Percentiles rank a stretch among this genome's conserved stretches.
phyloP scores from a whole-genome alignment of 2,329 filamentous ascomycete species.

The Aspergillus udagawae region DNA sequence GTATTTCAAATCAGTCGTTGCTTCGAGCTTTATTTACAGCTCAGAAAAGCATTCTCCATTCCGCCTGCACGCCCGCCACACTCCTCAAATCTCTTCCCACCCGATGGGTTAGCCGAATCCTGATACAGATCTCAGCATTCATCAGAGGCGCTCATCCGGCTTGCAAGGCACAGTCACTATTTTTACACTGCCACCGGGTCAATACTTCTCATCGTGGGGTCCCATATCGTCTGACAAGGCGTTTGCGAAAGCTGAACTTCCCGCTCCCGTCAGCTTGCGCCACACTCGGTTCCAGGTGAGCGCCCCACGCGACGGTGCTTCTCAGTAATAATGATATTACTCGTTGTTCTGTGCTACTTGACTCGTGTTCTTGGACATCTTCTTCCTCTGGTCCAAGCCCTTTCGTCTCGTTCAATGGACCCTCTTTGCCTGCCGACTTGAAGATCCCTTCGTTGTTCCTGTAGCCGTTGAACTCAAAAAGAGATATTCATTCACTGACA shows the following conservation, averaged over 20 bases:
- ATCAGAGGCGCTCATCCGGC: neutral
- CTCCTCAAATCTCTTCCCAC: conserved; percentile 6
- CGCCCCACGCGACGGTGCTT: conserved; percentile 33
- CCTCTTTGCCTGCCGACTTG: neutral
- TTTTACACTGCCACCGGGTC: conserved; percentile 21
- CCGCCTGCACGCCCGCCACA: conserved; percentile 13
- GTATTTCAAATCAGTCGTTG: conserved; percentile 7
- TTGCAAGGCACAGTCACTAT: conserved; percentile 23
- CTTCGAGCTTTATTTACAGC: conserved; percentile 13
- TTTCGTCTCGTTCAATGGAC: conserved; percentile 7
- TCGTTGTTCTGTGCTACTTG: conserved; percentile 11
- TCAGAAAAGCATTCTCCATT: conserved; percentile 13
- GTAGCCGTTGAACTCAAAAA: conserved; percentile 1
- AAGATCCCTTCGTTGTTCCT: conserved; percentile 4
- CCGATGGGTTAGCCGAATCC: conserved; percentile 17
- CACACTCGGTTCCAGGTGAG: conserved; percentile 40
- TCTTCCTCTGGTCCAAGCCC: conserved; percentile 1
- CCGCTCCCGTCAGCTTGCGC: conserved; percentile 41
- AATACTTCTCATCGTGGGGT: conserved; percentile 12
- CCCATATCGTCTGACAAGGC: conserved; percentile 15
- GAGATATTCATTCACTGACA: conserved; percentile 26
- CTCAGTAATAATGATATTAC: conserved; percentile 4
- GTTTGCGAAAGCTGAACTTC: conserved; percentile 32
- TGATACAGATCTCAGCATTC: neutral
- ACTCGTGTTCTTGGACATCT: conserved; percentile 12